Evolutionary conservation across 306 rosid genomes (phyloP).

Genomic region (Quercus alba): DNA sequence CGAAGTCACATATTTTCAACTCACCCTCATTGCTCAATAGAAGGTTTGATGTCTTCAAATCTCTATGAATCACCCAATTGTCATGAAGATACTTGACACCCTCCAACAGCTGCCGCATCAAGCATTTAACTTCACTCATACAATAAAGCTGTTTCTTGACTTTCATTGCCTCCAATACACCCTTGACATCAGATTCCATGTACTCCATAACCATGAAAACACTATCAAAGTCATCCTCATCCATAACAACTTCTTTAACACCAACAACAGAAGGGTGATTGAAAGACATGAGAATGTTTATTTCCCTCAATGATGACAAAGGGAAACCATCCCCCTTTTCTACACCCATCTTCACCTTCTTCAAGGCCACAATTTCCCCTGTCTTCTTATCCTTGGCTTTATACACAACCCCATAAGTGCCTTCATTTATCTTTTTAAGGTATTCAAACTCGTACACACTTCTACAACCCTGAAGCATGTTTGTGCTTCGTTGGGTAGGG

Average conservation of each 20-base stretch:
- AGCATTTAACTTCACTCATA: conserved; percentile 69
- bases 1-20: conserved; percentile 91
- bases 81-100: conserved; percentile 91
- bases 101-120: conserved; percentile 70
- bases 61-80: conserved; percentile 95
- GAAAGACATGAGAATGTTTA: conserved; percentile 81
- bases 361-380: conserved; percentile 78
- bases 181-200: conserved; percentile 83
- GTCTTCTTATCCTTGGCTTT: conserved; percentile 84
- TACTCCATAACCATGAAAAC: conserved; percentile 95
- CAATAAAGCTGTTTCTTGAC: conserved; percentile 53
- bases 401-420: conserved; percentile 93
- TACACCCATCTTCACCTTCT: conserved; percentile 91
- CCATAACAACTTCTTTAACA: conserved; percentile 88
- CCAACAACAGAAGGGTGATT: conserved; percentile 76
- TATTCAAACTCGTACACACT: conserved; percentile 75
- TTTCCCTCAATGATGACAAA: conserved; percentile 79
- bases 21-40: conserved; percentile 72
- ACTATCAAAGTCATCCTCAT: conserved; percentile 65
- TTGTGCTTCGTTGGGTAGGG: conserved; percentile 32
- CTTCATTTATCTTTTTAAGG: conserved; percentile 86
- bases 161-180: conserved; percentile 49
- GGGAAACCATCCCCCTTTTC: conserved; percentile 82
- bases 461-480: conserved; percentile 78
- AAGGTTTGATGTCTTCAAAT: conserved; percentile 86